Evolutionary conservation across 1,139 yeast genomes (phyloP).

Genomic region (Candida sanyaensis): DNA sequence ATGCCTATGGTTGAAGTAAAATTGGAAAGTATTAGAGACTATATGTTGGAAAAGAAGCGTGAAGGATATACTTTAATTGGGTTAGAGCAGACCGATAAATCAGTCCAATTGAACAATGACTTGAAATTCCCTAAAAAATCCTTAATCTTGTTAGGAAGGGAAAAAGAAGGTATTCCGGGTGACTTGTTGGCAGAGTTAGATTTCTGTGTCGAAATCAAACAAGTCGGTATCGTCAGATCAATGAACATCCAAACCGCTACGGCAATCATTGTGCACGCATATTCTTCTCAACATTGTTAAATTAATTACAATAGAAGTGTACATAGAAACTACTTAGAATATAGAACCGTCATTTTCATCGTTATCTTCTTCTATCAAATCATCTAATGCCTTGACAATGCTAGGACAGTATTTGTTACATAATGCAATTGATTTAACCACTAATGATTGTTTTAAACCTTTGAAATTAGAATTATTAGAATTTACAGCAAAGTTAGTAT

Average conservation of each 20-base stretch:
- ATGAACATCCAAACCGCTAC: constrained; percentile 98
- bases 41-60: constrained; percentile 61
- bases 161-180: constrained; percentile 91
- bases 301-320: neutral
- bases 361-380: constrained; percentile 40
- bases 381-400: constrained; percentile 41
- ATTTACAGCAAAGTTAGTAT: constrained; percentile 50
- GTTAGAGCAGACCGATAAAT: constrained; percentile 88
- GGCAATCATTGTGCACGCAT: constrained; percentile 90
- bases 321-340: constrained; percentile 11
- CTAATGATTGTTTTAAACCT: constrained; percentile 32
- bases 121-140: constrained; percentile 79
- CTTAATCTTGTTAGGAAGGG: constrained; percentile 77
- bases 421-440: constrained; percentile 30
- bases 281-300: constrained; percentile 71
- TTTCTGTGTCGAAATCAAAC: constrained; percentile 87
- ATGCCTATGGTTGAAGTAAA: constrained; percentile 90
- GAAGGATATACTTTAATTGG: constrained; percentile 90
- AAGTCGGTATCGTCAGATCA: constrained; percentile 86
- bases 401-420: constrained; percentile 38
- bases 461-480: constrained; percentile 44
- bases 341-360: constrained; percentile 21
- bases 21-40: constrained; percentile 53
- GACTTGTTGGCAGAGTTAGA: constrained; percentile 80
- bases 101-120: constrained; percentile 64